Conservation (phyloP, 495 filamentous ascomycete genomes). For the Xylaria palmicola region DNA sequence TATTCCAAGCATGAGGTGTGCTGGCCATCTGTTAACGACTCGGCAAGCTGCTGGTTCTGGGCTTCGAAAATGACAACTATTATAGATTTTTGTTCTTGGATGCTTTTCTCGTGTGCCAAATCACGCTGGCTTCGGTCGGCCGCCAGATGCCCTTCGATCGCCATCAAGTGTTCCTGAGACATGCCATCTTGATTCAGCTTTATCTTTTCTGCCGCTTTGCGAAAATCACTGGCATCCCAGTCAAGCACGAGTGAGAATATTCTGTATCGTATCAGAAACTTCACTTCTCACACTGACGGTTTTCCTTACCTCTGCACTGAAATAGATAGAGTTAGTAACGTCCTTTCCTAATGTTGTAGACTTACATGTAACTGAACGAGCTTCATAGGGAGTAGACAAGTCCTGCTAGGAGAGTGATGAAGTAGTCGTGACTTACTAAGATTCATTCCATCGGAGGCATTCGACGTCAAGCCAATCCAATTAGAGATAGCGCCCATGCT, state of each 20-base stretch:
- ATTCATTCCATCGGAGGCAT: slow-evolving; percentile 66
- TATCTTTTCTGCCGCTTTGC: slow-evolving; percentile 52
- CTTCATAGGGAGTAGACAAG: too few species aligned
- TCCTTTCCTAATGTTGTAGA: too few species aligned
- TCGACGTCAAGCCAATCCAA: slow-evolving; percentile 61
- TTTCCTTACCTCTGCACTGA: slow-evolving; percentile 54
- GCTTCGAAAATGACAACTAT: slow-evolving; percentile 49
- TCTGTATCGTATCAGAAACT: slow-evolving; percentile 32
- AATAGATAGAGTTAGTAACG: neutral
- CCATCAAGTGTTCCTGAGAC: slow-evolving; percentile 46
- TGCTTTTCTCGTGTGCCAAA: slow-evolving; percentile 41
- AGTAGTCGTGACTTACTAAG: slow-evolving; percentile 25
- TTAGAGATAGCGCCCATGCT: slow-evolving; percentile 61
- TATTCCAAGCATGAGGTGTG: slow-evolving; percentile 59
- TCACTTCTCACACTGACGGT: neutral
- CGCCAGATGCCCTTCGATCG: slow-evolving; percentile 49
- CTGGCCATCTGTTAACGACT: slow-evolving; percentile 45
- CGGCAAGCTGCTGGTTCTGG: slow-evolving; percentile 23
- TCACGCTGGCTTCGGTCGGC: slow-evolving; percentile 49
- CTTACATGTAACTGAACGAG: too few species aligned
- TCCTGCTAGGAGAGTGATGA: neutral
- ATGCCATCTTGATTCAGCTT: slow-evolving; percentile 50
- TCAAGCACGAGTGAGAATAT: slow-evolving; percentile 62
- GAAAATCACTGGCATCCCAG: slow-evolving; percentile 60
- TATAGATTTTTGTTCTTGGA: slow-evolving; percentile 43